These are phyloP conservation scores for Trichosporon asahii DNA, from an alignment of 1,284 basidiomycete species.

Conservation along the genomic window DNA sequence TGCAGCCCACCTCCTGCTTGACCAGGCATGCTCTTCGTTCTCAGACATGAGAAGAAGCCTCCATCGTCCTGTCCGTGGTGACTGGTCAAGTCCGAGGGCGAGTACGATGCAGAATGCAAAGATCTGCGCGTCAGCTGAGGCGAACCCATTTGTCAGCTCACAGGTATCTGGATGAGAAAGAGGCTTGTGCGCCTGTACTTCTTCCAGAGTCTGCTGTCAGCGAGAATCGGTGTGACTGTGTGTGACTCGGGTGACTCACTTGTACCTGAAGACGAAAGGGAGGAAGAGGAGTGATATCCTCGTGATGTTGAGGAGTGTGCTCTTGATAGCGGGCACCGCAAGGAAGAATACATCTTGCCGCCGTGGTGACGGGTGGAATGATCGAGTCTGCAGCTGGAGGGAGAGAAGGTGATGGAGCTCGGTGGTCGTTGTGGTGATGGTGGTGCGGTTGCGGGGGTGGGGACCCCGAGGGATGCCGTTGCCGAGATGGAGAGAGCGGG, in stretches of 20 bases:
- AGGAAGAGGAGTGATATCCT: slow-evolving; percentile 53
- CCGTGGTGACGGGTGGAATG: slow-evolving; percentile 44
- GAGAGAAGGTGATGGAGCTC: not conserved
- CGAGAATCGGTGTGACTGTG: not conserved
- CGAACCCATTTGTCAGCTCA: slow-evolving; percentile 27
- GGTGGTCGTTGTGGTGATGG: not conserved
- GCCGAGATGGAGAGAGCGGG: not conserved
- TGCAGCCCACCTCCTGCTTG: slow-evolving; percentile 49
- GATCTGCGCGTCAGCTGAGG: slow-evolving; percentile 38
- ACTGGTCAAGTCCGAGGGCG: slow-evolving; percentile 55
- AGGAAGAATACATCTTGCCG: slow-evolving; percentile 55
- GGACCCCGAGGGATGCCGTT: not conserved
- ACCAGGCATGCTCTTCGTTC: slow-evolving; percentile 56
- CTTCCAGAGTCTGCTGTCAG: slow-evolving; percentile 47
- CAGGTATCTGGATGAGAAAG: slow-evolving; percentile 53
- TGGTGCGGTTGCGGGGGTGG: not conserved
- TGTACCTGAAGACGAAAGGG: slow-evolving; percentile 55
- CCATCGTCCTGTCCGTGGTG: slow-evolving; percentile 54
- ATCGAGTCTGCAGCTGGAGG: slow-evolving; percentile 7
- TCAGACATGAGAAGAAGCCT: slow-evolving; percentile 56
- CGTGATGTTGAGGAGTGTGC: slow-evolving; percentile 50
- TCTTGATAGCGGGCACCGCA: slow-evolving; percentile 54
- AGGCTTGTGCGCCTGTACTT: slow-evolving; percentile 50
- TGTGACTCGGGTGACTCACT: slow-evolving; percentile 33
- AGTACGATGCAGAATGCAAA: slow-evolving; percentile 56